Evolutionary conservation across 1,284 basidiomycete species (phyloP).

Genomic region (Trametes sp.): DNA sequence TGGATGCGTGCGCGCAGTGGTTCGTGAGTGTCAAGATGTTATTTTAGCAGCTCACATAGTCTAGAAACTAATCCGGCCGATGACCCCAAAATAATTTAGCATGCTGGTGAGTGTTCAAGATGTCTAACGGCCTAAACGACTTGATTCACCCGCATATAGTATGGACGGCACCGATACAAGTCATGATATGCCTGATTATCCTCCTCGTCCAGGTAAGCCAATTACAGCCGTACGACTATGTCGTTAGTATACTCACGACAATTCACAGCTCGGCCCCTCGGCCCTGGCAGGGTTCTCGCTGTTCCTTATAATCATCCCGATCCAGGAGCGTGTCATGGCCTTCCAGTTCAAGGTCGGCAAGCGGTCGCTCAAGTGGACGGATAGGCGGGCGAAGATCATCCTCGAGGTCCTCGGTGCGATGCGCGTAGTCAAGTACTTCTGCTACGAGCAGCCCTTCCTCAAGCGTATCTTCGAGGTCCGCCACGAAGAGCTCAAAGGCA

Average conservation of each 20-base stretch:
- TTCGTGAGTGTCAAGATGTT: constrained; percentile 56
- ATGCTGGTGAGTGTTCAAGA: constrained; percentile 48
- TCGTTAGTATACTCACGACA: no score
- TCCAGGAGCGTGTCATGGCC: constrained; percentile 78
- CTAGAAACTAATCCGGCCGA: constrained; percentile 6
- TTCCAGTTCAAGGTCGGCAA: constrained; percentile 68
- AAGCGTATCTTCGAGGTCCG: constrained; percentile 65
- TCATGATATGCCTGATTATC: constrained; percentile 65
- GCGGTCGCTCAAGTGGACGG: constrained; percentile 73
- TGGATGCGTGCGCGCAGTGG: constrained; percentile 70
- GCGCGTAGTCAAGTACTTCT: constrained; percentile 82
- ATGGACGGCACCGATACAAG: constrained; percentile 79
- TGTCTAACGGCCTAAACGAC: not conserved
- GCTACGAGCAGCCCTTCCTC: constrained; percentile 71
- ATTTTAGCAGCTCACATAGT: constrained; percentile 11
- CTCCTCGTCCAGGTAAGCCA: constrained; percentile 59
- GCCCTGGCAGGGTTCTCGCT: constrained; percentile 82
- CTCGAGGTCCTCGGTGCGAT: constrained; percentile 74
- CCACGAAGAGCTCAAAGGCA: constrained; percentile 60
- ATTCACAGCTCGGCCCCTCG: constrained; percentile 73
- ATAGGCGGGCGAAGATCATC: constrained; percentile 70
- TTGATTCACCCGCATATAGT: constrained; percentile 40
- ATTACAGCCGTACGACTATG: not conserved
- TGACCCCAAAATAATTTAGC: constrained; percentile 38
- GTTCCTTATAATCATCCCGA: constrained; percentile 71